These are phyloP conservation scores for Jatropha podagrica DNA, from an alignment of 441 rosid species.

Conservation along the genomic window DNA sequence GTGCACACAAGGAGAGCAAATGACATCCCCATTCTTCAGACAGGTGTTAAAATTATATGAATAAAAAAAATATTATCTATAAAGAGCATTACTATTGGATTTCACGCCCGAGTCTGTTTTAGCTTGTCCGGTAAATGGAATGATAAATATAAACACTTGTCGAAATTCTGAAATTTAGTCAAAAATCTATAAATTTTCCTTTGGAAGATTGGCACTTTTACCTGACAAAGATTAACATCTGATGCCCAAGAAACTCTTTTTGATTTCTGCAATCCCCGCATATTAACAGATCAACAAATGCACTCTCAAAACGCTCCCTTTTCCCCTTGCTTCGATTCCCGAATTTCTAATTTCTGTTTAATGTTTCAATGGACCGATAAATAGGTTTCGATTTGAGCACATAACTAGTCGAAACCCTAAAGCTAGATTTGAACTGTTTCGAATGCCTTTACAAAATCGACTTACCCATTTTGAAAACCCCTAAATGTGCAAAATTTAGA, in stretches of 20 bases:
- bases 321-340: constrained; percentile 34
- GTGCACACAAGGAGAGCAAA: neutral
- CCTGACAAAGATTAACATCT: constrained; percentile 97
- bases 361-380: constrained; percentile 17
- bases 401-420: constrained; percentile 26
- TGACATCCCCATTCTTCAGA: neutral
- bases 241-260: constrained; percentile 91
- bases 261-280: constrained; percentile 80
- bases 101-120: neutral
- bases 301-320: constrained; percentile 11
- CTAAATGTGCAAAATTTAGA: neutral
- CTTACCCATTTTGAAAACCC: constrained; percentile 15
- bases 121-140: neutral
- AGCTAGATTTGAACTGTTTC: constrained; percentile 3
- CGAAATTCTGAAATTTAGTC: neutral
- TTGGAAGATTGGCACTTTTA: constrained; percentile 35
- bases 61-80: neutral
- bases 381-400: constrained; percentile 17
- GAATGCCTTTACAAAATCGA: neutral
- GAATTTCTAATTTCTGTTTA: constrained; percentile 16
- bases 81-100: neutral
- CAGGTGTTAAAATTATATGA: neutral
- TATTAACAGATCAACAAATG: constrained; percentile 48
- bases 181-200: neutral
- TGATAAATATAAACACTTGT: neutral